Percentiles rank a stretch among this genome's conserved stretches.
phyloP scores from a whole-genome alignment of 257 asterid species.

The Catharanthus roseus region DNA sequence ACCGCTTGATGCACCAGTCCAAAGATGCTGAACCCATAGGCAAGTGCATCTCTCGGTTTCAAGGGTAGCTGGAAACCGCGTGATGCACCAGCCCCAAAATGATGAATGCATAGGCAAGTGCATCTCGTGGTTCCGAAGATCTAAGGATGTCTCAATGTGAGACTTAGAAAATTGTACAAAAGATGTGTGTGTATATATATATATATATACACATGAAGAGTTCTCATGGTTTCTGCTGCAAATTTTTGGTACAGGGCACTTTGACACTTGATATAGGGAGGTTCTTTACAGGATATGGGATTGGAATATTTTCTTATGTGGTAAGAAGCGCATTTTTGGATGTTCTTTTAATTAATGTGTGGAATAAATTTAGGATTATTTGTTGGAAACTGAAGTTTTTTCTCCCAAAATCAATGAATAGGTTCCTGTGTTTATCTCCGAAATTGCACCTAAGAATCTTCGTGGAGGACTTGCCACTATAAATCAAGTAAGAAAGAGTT shows the following conservation, averaged over 20 bases:
- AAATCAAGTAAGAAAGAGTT: slow-evolving; percentile 54
- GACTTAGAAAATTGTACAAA: neutral
- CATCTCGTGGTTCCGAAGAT: no score
- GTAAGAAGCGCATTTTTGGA: slow-evolving; percentile 24
- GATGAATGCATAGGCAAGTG: neutral
- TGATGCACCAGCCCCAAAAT: no score
- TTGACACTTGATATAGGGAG: slow-evolving; percentile 64
- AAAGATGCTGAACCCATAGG: neutral
- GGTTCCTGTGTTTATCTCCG: slow-evolving; percentile 84
- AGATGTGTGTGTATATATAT: no score
- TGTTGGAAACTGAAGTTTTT: neutral
- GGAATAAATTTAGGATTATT: neutral
- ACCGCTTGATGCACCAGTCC: neutral
- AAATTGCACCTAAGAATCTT: slow-evolving; percentile 75
- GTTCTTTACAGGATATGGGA: slow-evolving; percentile 80
- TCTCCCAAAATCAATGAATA: slow-evolving; percentile 13
- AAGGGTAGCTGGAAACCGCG: neutral
- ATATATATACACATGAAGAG: neutral
- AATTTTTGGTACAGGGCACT: slow-evolving; percentile 42
- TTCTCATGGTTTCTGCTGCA: neutral
- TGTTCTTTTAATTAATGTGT: neutral
- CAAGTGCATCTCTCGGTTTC: neutral
- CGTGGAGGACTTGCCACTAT: slow-evolving; percentile 82
- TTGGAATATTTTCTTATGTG: slow-evolving; percentile 77
- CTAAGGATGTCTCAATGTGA: neutral